Percentiles rank a stretch among this genome's conserved stretches.
Evolutionary conservation across 352 stramenopile species (phyloP).

Genomic region (Pythium folliculosum): DNA sequence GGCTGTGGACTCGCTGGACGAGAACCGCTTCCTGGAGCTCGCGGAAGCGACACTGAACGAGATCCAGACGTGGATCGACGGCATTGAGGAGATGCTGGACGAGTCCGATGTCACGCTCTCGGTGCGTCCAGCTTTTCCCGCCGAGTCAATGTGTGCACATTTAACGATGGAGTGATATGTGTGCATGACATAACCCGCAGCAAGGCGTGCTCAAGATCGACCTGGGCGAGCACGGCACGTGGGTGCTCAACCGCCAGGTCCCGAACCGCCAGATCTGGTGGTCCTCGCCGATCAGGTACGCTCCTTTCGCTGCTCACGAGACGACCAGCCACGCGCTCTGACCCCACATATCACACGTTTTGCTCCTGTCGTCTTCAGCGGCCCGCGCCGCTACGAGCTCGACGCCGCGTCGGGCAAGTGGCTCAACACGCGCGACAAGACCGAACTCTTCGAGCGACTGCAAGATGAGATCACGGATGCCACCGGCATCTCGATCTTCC

Average conservation of each 20-base stretch:
- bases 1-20: slow-evolving; percentile 41
- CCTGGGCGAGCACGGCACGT: slow-evolving; percentile 93
- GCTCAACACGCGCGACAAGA: slow-evolving; percentile 81
- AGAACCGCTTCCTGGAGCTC: slow-evolving; percentile 80
- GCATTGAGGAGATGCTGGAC: slow-evolving; percentile 85
- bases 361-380: too few relatives aligned
- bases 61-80: slow-evolving; percentile 80
- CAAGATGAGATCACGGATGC: slow-evolving; percentile 75
- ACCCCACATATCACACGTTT: too few relatives aligned
- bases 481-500: slow-evolving; percentile 82
- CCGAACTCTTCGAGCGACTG: slow-evolving; percentile 74
- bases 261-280: slow-evolving; percentile 97
- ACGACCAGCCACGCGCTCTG: too few relatives aligned
- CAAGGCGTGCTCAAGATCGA: slow-evolving; percentile 96
- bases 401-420: slow-evolving; percentile 65
- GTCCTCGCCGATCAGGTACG: slow-evolving; percentile 93
- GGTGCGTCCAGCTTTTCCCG: slow-evolving; percentile 27
- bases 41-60: slow-evolving; percentile 72
- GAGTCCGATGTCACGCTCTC: slow-evolving; percentile 80
- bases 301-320: too few relatives aligned
- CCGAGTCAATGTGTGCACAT: neutral
- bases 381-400: slow-evolving; percentile 90
- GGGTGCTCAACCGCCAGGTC: slow-evolving; percentile 98
- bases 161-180: neutral
- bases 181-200: slow-evolving; percentile 32